phyloP scores from a whole-genome alignment of 2,329 filamentous ascomycete species.

The Aspergillus versicolor region DNA sequence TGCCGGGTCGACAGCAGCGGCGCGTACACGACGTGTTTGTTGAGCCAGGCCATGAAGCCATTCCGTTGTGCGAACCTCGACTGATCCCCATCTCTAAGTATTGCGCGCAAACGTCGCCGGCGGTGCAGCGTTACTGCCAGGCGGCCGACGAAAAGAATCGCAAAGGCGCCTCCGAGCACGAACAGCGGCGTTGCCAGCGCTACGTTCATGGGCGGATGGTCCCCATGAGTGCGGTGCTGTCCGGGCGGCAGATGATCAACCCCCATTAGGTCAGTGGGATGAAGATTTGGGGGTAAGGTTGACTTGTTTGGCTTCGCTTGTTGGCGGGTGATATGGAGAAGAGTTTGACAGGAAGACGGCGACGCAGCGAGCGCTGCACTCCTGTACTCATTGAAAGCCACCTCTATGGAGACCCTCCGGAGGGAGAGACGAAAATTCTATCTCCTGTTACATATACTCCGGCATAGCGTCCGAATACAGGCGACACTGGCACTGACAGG shows the following conservation, averaged over 20 bases:
- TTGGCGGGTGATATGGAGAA: neutral
- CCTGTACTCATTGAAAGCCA: neutral
- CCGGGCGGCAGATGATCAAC: conserved; percentile 30
- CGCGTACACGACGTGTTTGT: conserved; percentile 51
- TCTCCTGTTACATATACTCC: conserved; percentile 2
- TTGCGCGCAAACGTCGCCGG: conserved; percentile 22
- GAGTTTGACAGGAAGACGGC: neutral
- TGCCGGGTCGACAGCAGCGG: conserved; percentile 71
- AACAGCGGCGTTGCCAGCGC: conserved; percentile 32
- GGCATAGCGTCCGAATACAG: neutral
- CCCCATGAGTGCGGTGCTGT: conserved; percentile 19
- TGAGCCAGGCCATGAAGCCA: conserved; percentile 25
- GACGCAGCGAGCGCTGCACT: conserved; percentile 8
- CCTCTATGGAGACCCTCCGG: neutral
- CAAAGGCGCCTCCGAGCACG: conserved; percentile 25
- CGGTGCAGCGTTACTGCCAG: conserved; percentile 24
- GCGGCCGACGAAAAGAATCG: conserved; percentile 25
- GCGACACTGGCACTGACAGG: conserved; percentile 2
- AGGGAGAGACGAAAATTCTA: neutral
- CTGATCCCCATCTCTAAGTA: conserved; percentile 23
- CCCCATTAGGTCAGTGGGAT: conserved; percentile 22
- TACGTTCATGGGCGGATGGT: conserved; percentile 33
- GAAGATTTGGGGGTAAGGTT: too few relatives aligned
- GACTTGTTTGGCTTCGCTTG: conserved; percentile 11
- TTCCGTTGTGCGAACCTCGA: conserved; percentile 17